These are phyloP conservation scores for Diaporthe sp. DNA, from an alignment of 2,329 filamentous ascomycete genomes.

Conservation along the genomic window DNA sequence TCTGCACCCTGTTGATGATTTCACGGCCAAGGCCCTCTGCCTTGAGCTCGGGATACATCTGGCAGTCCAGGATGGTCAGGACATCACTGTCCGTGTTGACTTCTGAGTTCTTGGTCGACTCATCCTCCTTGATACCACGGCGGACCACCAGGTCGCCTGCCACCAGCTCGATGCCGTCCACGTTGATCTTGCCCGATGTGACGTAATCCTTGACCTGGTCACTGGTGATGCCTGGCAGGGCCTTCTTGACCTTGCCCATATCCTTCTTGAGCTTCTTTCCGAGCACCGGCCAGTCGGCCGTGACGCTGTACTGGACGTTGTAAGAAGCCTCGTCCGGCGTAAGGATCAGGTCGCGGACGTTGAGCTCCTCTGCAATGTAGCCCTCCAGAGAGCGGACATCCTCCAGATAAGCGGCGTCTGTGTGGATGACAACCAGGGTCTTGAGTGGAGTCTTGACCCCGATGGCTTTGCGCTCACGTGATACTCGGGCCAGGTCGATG, in stretches of 20 bases:
- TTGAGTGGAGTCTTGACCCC: slow-evolving; percentile 92
- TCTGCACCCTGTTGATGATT: slow-evolving; percentile 92
- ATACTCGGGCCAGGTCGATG: slow-evolving; percentile 89
- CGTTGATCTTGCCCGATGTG: slow-evolving; percentile 76
- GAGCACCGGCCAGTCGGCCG: slow-evolving; percentile 91
- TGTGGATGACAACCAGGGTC: slow-evolving; percentile 88
- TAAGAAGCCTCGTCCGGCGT: slow-evolving; percentile 90
- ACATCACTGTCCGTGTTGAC: slow-evolving; percentile 91
- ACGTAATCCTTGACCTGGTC: slow-evolving; percentile 86
- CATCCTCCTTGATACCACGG: slow-evolving; percentile 79
- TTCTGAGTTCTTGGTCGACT: slow-evolving; percentile 79
- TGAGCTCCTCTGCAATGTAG: slow-evolving; percentile 94
- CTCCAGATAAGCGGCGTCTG: slow-evolving; percentile 83
- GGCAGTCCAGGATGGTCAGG: slow-evolving; percentile 84
- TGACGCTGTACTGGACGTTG: slow-evolving; percentile 90
- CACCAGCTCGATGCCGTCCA: slow-evolving; percentile 87
- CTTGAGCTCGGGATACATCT: slow-evolving; percentile 79
- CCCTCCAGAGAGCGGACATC: slow-evolving; percentile 86
- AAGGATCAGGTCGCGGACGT: slow-evolving; percentile 85
- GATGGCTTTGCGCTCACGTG: slow-evolving; percentile 84
- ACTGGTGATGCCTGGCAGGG: slow-evolving; percentile 80
- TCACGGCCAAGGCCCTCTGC: slow-evolving; percentile 87
- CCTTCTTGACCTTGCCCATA: slow-evolving; percentile 90
- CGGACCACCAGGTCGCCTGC: slow-evolving; percentile 87
- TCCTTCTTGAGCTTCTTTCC: slow-evolving; percentile 99